A percentile compares a stretch with the other conserved stretches of the same genome.
These are phyloP conservation scores for Sambucus nigra DNA, from an alignment of 129 eudicot species.

Conservation along the genomic window DNA sequence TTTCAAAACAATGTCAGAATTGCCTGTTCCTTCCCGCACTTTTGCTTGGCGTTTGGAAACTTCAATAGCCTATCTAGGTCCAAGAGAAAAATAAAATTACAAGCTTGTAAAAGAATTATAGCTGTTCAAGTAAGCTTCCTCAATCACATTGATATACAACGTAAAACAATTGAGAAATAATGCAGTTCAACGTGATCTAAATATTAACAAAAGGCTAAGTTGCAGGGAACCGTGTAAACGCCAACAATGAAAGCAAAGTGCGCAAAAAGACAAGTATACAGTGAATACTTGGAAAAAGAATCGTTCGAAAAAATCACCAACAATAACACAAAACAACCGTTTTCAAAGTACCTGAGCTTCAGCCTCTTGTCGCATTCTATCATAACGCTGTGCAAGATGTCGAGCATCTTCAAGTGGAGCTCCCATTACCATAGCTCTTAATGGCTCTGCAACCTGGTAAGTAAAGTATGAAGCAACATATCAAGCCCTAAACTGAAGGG, in stretches of 20 bases:
- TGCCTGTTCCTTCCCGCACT: slow-evolving; percentile 59
- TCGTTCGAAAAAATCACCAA: neutral
- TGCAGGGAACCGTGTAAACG: neutral
- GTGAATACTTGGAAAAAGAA: neutral
- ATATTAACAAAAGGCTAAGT: neutral
- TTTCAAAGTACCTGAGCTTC: slow-evolving; percentile 70
- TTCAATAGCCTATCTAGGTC: slow-evolving; percentile 69
- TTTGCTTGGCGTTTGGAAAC: slow-evolving; percentile 80
- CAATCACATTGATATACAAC: neutral
- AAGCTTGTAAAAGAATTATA: slow-evolving; percentile 7
- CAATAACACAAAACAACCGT: neutral
- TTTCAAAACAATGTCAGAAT: slow-evolving; percentile 50
- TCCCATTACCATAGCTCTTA: slow-evolving; percentile 91
- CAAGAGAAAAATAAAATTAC: slow-evolving; percentile 9
- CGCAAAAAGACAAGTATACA: neutral
- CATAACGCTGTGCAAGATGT: slow-evolving; percentile 91
- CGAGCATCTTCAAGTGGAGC: slow-evolving; percentile 96
- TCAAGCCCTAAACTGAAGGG: neutral
- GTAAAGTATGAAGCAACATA: neutral
- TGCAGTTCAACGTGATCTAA: neutral
- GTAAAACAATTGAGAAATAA: slow-evolving; percentile 2
- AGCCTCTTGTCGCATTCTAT: slow-evolving; percentile 89
- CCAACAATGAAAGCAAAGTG: neutral
- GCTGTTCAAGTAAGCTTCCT: neutral
- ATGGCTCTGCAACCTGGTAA: slow-evolving; percentile 81